Base-by-base conservation (phyloP, 768 basidiomycete species). In the Pulveroboletus sp. region DNA sequence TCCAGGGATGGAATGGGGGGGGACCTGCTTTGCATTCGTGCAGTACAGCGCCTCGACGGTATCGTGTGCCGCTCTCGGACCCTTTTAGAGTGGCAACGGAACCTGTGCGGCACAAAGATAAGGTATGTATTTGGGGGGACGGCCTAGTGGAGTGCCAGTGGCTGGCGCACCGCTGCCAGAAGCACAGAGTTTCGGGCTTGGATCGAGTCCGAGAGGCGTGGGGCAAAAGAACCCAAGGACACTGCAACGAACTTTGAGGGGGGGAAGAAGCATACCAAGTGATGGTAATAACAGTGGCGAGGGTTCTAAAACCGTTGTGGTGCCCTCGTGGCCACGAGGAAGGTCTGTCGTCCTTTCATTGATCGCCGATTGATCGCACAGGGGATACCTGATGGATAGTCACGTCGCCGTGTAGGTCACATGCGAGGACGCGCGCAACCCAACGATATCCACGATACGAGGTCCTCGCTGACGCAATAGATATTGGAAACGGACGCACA, bases 161-260 rank as follows among this genome's bases (percentile, higher is more conserved):
- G 33, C 32, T 16, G 19, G 38, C 25, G 44, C 46, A 50, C 37
- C 23, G 43, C 42, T 27, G 24, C n/a, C 27, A 40, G 39, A 52
- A 48, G 43, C 40, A 29, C 40, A 41, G n/a, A 29, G n/a, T 41
- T 19, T 27, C 40, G n/a, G 40, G 17, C 4, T 17, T 35, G 19
- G 36, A 29, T 16, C 20, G 17, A 29, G 33, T 29, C 27, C 27
- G 27, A 29, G 9, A 23, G 31, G 37, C 17, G 39, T 27, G 29
- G 40, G 45, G 24, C 21, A 20, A 57, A 57, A 50, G 48, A 38
- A 33, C 11, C 45, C 34, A 27, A 41, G 16, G 21, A 45, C 61
- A 57, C 57, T 50, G 61, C 61, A 52, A 35, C 44, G 40, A 55
- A 31, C 33, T 38, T 51, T 56, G 47, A 46, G 37, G 33, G 49